Conservation (phyloP, 2,329 filamentous ascomycete genomes). For the Cladosporium sp. region DNA sequence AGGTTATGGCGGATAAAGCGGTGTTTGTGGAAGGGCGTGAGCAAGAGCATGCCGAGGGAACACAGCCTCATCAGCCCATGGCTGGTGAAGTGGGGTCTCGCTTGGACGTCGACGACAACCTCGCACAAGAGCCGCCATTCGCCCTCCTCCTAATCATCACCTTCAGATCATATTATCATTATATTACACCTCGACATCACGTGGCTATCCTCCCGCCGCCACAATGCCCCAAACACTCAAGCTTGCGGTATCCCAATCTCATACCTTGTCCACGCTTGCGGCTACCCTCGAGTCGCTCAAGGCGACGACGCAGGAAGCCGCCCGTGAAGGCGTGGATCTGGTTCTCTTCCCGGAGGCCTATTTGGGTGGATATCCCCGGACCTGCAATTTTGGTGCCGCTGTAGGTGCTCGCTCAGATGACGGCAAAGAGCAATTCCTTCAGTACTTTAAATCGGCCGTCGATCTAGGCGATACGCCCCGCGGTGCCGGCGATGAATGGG, state of each 20-base stretch:
- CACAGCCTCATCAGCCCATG: not conserved
- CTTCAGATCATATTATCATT: not conserved
- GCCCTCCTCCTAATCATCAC: not conserved
- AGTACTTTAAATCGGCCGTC: constrained; percentile 76
- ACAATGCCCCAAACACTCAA: constrained; percentile 42
- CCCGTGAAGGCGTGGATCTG: constrained; percentile 62
- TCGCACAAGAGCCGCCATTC: not conserved
- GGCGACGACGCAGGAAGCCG: constrained; percentile 64
- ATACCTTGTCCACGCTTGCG: constrained; percentile 49
- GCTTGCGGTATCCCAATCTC: constrained; percentile 53
- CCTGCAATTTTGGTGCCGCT: constrained; percentile 72
- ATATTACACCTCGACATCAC: constrained; percentile 9
- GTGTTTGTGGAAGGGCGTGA: not conserved
- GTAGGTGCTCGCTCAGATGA: constrained; percentile 68
- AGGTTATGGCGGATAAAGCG: constrained; percentile 18
- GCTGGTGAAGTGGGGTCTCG: constrained; percentile 4
- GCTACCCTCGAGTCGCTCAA: constrained; percentile 69
- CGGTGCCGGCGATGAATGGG: constrained; percentile 73
- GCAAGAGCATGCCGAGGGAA: constrained; percentile 1
- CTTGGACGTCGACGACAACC: not conserved
- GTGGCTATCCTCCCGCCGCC: not conserved
- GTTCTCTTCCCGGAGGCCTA: constrained; percentile 91
- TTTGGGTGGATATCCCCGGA: constrained; percentile 87
- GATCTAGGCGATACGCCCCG: constrained; percentile 78
- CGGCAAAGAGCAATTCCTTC: constrained; percentile 79